phyloP scores from a whole-genome alignment of 129 eudicot species.

The Artemisia annua region DNA sequence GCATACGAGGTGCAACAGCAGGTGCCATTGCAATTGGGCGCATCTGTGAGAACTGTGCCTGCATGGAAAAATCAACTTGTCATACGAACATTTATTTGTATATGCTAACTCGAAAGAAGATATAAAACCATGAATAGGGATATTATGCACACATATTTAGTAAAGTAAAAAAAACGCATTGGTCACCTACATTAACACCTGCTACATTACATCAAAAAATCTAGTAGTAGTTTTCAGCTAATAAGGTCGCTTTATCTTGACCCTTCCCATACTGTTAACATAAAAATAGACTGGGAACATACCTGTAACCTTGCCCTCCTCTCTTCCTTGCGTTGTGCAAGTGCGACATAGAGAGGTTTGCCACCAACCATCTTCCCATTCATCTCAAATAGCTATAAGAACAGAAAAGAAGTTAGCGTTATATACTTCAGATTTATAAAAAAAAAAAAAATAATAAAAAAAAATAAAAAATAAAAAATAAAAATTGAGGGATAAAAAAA shows the following conservation, averaged over 20 bases:
- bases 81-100: neutral
- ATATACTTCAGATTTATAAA: neutral
- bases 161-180: too few species aligned
- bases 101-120: neutral
- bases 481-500: too few species aligned
- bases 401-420: constrained; percentile 1
- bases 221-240: neutral
- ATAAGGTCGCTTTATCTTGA: neutral
- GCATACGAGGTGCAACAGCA: constrained; percentile 76
- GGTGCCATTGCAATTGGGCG: constrained; percentile 76
- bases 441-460: too few species aligned
- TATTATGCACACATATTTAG: too few species aligned
- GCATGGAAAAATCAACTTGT: constrained; percentile 20
- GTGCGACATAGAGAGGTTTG: constrained; percentile 82
- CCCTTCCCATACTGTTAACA: neutral
- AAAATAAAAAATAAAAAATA: too few species aligned
- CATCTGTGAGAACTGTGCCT: constrained; percentile 90
- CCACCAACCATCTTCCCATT: constrained; percentile 75
- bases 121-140: too few species aligned
- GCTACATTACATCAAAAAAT: too few species aligned
- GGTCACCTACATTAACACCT: too few species aligned
- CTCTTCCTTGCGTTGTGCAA: constrained; percentile 85
- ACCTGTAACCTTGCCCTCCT: constrained; percentile 88
- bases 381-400: constrained; percentile 63
- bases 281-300: neutral